Evolutionary conservation across 1,139 yeast genomes (phyloP).

Genomic region (Debaryomyces coudertii): DNA sequence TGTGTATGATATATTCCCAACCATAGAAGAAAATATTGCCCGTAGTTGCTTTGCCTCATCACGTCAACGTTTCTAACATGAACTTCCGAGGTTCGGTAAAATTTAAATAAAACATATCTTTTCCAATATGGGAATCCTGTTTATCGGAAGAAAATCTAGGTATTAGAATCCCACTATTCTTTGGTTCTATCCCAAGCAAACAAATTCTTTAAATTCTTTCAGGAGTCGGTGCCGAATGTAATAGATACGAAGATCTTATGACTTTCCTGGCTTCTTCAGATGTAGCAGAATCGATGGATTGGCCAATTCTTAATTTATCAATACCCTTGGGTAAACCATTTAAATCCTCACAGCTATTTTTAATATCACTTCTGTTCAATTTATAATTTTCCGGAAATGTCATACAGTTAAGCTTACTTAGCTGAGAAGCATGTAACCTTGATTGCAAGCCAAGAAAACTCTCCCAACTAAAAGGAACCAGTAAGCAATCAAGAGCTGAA

Average conservation of each 20-base stretch:
- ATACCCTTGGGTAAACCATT: not conserved
- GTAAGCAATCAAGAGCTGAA: constrained; percentile 10
- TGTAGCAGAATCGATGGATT: constrained; percentile 13
- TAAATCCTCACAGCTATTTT: constrained; percentile 8
- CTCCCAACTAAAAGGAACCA: constrained; percentile 24
- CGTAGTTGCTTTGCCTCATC: constrained; percentile 1
- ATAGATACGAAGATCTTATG: constrained; percentile 19
- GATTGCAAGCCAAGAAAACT: constrained; percentile 18
- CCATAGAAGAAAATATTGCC: not conserved
- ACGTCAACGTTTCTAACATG: not conserved
- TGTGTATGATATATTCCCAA: not conserved
- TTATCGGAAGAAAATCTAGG: constrained; percentile 7
- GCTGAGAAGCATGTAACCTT: not conserved
- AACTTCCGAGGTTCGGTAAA: not conserved
- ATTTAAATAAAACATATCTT: constrained; percentile 8
- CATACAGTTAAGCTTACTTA: constrained; percentile 7
- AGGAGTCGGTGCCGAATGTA: constrained; percentile 19
- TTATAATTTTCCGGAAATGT: constrained; percentile 5
- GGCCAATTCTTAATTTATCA: constrained; percentile 10
- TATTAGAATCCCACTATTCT: constrained; percentile 10
- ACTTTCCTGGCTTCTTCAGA: constrained; percentile 15
- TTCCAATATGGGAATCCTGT: constrained; percentile 4
- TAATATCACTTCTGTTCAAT: constrained; percentile 5
- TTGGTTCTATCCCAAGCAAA: constrained; percentile 20
- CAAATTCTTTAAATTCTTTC: constrained; percentile 18